Evolutionary conservation across 2,329 filamentous ascomycete species (phyloP).

Genomic region (Fonsecaea multimorphosa): DNA sequence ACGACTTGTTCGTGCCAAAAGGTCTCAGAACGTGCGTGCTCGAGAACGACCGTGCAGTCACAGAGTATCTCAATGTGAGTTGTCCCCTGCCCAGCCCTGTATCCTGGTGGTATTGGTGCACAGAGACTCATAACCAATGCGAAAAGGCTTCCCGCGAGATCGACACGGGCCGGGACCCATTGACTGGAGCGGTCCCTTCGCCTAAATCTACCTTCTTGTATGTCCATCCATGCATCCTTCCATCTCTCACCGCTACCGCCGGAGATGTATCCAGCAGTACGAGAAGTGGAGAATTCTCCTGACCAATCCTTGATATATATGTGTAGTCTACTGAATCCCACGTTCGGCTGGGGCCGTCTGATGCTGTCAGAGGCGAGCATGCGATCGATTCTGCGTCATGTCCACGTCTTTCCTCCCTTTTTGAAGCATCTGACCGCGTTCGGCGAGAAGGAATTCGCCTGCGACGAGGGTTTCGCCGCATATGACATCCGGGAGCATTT

Average conservation of each 20-base stretch:
- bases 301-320: too few species aligned
- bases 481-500: conserved; percentile 8
- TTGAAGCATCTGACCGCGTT: conserved; percentile 7
- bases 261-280: background rate
- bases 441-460: conserved; percentile 3
- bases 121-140: background rate
- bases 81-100: too few species aligned
- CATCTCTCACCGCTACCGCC: background rate
- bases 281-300: background rate
- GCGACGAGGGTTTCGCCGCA: background rate
- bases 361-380: conserved; percentile 8
- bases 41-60: background rate
- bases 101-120: background rate
- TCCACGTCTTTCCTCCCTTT: background rate
- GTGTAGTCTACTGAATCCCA: conserved; percentile 13
- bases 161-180: background rate
- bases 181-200: background rate
- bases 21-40: conserved; percentile 1
- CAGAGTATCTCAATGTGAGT: conserved; percentile 2
- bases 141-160: background rate
- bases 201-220: conserved; percentile 12
- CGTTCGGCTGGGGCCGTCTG: conserved; percentile 12
- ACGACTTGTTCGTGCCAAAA: background rate
- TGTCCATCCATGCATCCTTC: background rate
- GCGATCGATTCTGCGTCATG: background rate